Percentiles rank a stretch among this genome's conserved stretches.
These are phyloP conservation scores for Penicillium atrosanguineum DNA, from an alignment of 495 filamentous ascomycete species.

Conservation along the genomic window DNA sequence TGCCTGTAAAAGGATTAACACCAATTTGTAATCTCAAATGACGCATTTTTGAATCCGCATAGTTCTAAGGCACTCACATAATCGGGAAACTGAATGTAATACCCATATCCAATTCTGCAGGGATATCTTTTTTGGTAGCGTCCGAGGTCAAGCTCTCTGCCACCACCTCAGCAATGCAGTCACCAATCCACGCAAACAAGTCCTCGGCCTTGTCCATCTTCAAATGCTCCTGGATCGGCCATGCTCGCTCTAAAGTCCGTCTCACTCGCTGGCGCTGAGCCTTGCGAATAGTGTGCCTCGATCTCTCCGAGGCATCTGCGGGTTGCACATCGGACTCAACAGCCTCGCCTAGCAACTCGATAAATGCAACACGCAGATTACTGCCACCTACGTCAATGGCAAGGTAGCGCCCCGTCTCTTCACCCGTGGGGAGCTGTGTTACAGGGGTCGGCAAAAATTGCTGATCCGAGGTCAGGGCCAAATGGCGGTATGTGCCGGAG, in stretches of 20 bases:
- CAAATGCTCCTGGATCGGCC: slow-evolving; percentile 76
- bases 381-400: slow-evolving; percentile 82
- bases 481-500: slow-evolving; percentile 55
- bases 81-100: slow-evolving; percentile 89
- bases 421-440: slow-evolving; percentile 62
- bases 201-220: slow-evolving; percentile 74
- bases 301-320: slow-evolving; percentile 36
- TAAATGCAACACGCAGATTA: slow-evolving; percentile 75
- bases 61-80: slow-evolving; percentile 49
- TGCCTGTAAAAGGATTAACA: slow-evolving; percentile 52
- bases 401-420: slow-evolving; percentile 67
- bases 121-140: slow-evolving; percentile 41
- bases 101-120: slow-evolving; percentile 65
- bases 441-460: slow-evolving; percentile 82
- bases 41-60: background rate
- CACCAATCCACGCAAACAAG: slow-evolving; percentile 77
- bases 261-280: slow-evolving; percentile 51
- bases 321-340: slow-evolving; percentile 34
- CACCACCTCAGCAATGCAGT: slow-evolving; percentile 72
- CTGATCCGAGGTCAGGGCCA: slow-evolving; percentile 63
- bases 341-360: slow-evolving; percentile 60
- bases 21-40: background rate
- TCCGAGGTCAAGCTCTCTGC: slow-evolving; percentile 47
- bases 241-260: slow-evolving; percentile 65
- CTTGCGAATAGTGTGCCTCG: slow-evolving; percentile 43